These are phyloP conservation scores for Hypoxylon lienhwacheense DNA, from an alignment of 495 filamentous ascomycete genomes.

Conservation along the genomic window DNA sequence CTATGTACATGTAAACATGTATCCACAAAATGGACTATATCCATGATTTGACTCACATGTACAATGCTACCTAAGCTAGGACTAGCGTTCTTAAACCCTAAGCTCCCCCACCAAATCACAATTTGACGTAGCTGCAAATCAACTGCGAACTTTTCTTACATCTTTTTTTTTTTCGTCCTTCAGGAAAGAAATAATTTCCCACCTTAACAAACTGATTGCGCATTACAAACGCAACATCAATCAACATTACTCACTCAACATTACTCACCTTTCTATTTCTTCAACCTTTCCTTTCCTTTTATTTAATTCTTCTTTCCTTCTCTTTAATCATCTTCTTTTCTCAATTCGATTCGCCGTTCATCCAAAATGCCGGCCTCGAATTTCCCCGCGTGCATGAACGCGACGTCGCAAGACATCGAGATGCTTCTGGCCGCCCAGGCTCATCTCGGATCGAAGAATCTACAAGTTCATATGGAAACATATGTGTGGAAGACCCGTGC, in stretches of 20 bases:
- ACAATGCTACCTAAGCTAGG: conserved; percentile 4
- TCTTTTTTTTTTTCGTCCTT: too few species aligned
- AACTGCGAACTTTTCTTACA: conserved; percentile 38
- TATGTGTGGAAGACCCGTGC: conserved; percentile 99
- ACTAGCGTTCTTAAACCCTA: conserved; percentile 35
- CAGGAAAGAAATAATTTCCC: conserved; percentile 18
- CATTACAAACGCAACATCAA: conserved; percentile 43
- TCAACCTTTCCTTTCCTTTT: conserved; percentile 52
- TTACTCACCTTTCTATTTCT: conserved; percentile 51
- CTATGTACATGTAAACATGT: conserved; percentile 3
- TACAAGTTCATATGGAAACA: conserved; percentile 98
- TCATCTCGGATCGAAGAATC: conserved; percentile 98
- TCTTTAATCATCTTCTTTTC: conserved; percentile 56
- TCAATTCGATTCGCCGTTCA: conserved; percentile 27
- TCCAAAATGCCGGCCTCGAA: conserved; percentile 91
- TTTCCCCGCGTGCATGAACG: conserved; percentile 81
- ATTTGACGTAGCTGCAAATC: conserved; percentile 28
- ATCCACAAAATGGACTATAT: neutral
- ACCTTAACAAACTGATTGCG: conserved; percentile 38
- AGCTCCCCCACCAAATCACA: conserved; percentile 38
- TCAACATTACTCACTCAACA: conserved; percentile 50
- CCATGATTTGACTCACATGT: neutral
- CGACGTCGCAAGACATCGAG: conserved; percentile 84
- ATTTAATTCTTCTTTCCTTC: conserved; percentile 21
- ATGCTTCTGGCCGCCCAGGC: conserved; percentile 95